Percentiles rank a stretch among this genome's conserved stretches.
These are phyloP conservation scores for Actinomortierella ambigua DNA, from an alignment of 371 early-diverging fungal genomes.

Conservation along the genomic window DNA sequence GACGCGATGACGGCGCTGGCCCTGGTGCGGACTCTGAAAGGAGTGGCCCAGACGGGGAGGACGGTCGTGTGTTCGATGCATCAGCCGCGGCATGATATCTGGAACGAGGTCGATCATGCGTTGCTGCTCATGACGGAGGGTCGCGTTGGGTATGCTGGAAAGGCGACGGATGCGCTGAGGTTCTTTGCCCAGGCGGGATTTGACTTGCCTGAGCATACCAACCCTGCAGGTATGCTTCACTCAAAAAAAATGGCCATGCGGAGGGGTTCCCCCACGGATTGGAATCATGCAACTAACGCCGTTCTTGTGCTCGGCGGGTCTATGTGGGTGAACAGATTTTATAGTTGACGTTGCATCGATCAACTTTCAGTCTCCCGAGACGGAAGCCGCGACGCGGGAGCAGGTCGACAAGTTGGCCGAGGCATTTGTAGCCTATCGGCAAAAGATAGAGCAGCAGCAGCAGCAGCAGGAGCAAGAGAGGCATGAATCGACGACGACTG, in stretches of 20 bases:
- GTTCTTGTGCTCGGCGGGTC: background rate
- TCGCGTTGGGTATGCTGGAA: constrained; percentile 17
- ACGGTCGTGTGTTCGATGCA: constrained; percentile 33
- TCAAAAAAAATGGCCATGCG: background rate
- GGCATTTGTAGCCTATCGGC: background rate
- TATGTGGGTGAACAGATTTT: constrained; percentile 9
- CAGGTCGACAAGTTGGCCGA: background rate
- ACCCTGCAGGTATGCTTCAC: constrained; percentile 21
- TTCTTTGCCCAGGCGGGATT: constrained; percentile 20
- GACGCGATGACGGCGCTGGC: constrained; percentile 25
- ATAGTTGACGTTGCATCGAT: constrained; percentile 22
- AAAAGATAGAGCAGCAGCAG: background rate
- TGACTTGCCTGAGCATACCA: constrained; percentile 7
- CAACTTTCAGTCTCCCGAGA: constrained; percentile 16
- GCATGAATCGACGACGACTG: too few relatives aligned
- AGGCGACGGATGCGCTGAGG: constrained; percentile 3
- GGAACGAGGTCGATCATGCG: constrained; percentile 25
- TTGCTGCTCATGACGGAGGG: constrained; percentile 21
- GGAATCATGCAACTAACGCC: background rate
- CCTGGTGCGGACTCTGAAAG: constrained; percentile 13
- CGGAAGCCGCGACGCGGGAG: background rate
- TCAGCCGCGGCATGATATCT: constrained; percentile 23
- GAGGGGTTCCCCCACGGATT: background rate
- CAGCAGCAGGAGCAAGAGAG: background rate
- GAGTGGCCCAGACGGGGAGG: constrained; percentile 10